Conservation (phyloP, 2,329 filamentous ascomycete species). For the Epichloe sp. region DNA sequence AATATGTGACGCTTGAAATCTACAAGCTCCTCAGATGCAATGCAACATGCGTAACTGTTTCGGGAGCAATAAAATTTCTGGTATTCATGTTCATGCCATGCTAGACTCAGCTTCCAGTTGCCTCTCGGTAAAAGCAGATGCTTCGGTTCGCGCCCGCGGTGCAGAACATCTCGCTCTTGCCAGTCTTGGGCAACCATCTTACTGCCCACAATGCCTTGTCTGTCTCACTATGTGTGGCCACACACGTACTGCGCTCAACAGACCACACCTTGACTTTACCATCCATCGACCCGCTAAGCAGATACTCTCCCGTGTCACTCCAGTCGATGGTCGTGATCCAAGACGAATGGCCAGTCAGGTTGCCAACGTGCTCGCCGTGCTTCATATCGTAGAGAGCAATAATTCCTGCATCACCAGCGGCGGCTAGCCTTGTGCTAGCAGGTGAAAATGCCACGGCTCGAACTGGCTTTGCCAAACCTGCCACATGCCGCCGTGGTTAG, state of each 20-base stretch:
- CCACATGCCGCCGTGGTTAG: not conserved
- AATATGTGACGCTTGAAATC: not conserved
- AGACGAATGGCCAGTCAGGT: constrained; percentile 62
- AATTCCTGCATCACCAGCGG: constrained; percentile 75
- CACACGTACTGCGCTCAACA: constrained; percentile 67
- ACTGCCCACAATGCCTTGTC: constrained; percentile 76
- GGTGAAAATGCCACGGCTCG: constrained; percentile 82
- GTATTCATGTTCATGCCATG: not conserved
- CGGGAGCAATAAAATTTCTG: constrained; percentile 5
- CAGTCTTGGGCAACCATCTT: constrained; percentile 66
- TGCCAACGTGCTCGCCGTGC: constrained; percentile 85
- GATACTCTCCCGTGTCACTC: constrained; percentile 83
- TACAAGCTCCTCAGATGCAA: not conserved
- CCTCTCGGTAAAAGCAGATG: constrained; percentile 74
- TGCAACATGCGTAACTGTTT: no score
- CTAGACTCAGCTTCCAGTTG: constrained; percentile 45
- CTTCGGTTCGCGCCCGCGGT: constrained; percentile 65
- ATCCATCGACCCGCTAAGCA: constrained; percentile 79
- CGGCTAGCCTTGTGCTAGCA: constrained; percentile 69
- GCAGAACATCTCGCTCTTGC: constrained; percentile 59
- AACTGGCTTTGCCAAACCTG: constrained; percentile 76
- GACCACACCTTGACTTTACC: constrained; percentile 96
- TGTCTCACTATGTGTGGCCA: constrained; percentile 86
- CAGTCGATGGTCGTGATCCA: constrained; percentile 91
- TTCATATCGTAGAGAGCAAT: constrained; percentile 88